These are phyloP conservation scores for Tuber brumale DNA, from an alignment of 495 filamentous ascomycete genomes.

Conservation along the genomic window DNA sequence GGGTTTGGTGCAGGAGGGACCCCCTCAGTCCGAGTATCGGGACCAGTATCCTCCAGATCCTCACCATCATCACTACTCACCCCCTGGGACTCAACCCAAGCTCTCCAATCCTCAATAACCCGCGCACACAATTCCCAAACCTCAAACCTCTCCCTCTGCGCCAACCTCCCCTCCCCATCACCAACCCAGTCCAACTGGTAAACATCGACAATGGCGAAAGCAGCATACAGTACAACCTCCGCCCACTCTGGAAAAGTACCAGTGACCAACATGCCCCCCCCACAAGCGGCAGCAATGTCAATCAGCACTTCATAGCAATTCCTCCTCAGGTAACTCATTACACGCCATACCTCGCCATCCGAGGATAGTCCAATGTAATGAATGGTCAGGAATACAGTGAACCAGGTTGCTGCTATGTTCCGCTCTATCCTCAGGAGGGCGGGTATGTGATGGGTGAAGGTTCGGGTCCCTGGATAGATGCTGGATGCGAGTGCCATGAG, in stretches of 20 bases:
- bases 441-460: background rate
- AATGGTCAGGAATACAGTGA: background rate
- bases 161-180: background rate
- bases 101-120: background rate
- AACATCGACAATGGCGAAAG: background rate
- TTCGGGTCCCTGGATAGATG: background rate
- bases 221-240: background rate
- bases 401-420: background rate
- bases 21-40: background rate
- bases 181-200: background rate
- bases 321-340: background rate
- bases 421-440: background rate
- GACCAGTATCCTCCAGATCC: background rate
- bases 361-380: background rate
- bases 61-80: background rate
- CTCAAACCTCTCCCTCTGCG: background rate
- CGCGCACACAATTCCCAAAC: background rate
- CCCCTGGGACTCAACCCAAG: background rate
- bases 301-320: background rate
- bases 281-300: background rate
- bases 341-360: background rate
- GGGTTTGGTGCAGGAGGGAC: background rate
- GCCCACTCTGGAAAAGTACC: background rate
- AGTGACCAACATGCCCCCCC: background rate
- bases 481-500: background rate